A percentile compares a stretch with the other conserved stretches of the same genome.
Conservation (phyloP, 305 asterid species). For the Fraxinus sp. region DNA sequence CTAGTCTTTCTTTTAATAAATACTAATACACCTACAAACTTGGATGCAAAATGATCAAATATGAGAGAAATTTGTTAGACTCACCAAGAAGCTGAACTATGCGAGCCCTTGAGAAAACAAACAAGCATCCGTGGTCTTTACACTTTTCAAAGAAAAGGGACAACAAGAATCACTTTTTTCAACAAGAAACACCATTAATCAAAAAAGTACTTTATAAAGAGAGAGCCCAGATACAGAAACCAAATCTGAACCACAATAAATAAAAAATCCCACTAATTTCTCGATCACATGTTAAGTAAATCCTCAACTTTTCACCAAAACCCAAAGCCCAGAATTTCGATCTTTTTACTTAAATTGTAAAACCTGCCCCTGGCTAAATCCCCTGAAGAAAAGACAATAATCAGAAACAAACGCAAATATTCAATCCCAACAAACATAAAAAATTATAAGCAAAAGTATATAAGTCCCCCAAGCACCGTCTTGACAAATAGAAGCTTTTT, state of each 20-base stretch:
- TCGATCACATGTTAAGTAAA: neutral
- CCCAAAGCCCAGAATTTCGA: neutral
- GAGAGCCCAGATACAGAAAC: neutral
- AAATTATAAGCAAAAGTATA: neutral
- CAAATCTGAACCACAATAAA: neutral
- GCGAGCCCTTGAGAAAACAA: slow-evolving; percentile 4
- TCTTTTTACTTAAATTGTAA: slow-evolving; percentile 8
- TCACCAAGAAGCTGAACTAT: slow-evolving; percentile 5
- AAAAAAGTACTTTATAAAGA: neutral
- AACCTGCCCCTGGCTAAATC: neutral
- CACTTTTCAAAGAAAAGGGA: neutral
- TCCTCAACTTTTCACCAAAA: slow-evolving; percentile 13
- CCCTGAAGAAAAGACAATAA: neutral
- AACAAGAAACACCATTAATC: neutral
- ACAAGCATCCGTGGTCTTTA: neutral
- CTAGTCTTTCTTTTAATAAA: too few species aligned
- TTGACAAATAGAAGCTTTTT: neutral
- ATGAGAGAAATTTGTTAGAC: neutral
- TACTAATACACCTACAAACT: neutral
- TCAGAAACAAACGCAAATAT: neutral
- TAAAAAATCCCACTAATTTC: neutral
- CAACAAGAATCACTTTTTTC: neutral
- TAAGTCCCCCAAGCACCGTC: neutral
- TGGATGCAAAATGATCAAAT: neutral
- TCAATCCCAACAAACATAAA: neutral